Percentiles rank a stretch among this genome's conserved stretches.
phyloP scores from a whole-genome alignment of 2,329 filamentous ascomycete species.

The Chaetomium strumarium region DNA sequence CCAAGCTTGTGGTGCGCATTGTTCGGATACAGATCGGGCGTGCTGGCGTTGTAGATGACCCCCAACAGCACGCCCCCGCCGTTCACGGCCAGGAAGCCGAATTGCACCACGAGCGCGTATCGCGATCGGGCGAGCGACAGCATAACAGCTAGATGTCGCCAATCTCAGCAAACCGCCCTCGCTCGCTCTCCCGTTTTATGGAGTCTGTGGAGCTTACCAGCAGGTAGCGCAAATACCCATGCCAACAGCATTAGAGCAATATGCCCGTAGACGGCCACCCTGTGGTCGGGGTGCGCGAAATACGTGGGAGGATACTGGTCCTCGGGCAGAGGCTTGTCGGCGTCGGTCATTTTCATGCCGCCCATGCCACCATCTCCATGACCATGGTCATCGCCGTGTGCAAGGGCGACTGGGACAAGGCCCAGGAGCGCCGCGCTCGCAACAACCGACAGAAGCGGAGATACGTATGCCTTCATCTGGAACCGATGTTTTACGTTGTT shows the following conservation, averaged over 20 bases:
- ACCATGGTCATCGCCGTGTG: constrained; percentile 27
- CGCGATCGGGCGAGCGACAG: constrained; percentile 76
- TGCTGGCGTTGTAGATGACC: constrained; percentile 70
- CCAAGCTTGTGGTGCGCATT: constrained; percentile 87
- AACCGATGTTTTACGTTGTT: neutral
- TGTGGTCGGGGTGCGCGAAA: constrained; percentile 50
- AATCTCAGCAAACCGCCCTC: constrained; percentile 22
- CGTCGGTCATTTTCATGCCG: constrained; percentile 26
- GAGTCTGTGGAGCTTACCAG: constrained; percentile 50
- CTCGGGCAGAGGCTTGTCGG: constrained; percentile 25
- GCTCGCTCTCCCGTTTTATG: neutral
- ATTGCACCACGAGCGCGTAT: constrained; percentile 63
- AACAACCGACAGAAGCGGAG: constrained; percentile 16
- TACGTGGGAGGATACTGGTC: constrained; percentile 46
- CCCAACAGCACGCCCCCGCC: constrained; percentile 58
- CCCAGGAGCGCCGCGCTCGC: constrained; percentile 25
- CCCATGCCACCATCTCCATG: constrained; percentile 16
- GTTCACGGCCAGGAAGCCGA: constrained; percentile 60
- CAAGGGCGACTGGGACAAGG: constrained; percentile 26
- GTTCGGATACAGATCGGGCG: constrained; percentile 78
- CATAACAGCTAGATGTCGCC: constrained; percentile 60
- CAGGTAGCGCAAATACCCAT: constrained; percentile 68
- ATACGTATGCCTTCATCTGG: constrained; percentile 21
- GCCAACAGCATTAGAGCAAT: constrained; percentile 63
- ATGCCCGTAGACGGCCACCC: constrained; percentile 59